Base-by-base conservation (phyloP, 805 yeast species). In the Sugiyamaella mastotermitis region DNA sequence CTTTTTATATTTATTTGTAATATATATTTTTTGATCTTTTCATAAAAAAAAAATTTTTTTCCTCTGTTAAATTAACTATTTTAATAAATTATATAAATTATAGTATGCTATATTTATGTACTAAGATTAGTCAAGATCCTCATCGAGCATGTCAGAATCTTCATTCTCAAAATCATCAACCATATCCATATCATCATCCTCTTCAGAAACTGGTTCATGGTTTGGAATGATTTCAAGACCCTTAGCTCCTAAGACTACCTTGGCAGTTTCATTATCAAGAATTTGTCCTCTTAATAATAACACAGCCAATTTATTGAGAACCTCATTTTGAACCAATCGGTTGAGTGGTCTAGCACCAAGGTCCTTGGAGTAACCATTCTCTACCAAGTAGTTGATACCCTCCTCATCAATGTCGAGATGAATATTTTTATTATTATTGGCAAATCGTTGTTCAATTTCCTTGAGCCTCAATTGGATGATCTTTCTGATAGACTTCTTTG, bases 341-440 rank as follows among this genome's bases (percentile, higher is more conserved):
- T 67, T 66, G 65, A 92, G 74, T 42, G 98, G 98, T 60, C 98
- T 76, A 5, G 98, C 98, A 65, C 98, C 98, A 61, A 92, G 69
- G 60, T 90, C 95, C 41, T 80, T 73, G 18, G 95, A 85, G 65
- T 88, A 92, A 35, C 98, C 98, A 52, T 85, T 66, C 53, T 72
- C 74, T 50, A 94, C 80, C 49, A 92, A 68, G 70, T 80, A 92
- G 37, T 83, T 87, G 52, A 83, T 65, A 3, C 96, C 95, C 7
- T 69, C 78, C 32, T 75, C 78, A 38, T 79, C 78, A n/a, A 90
- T 74, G 20, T 79, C 75, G 53, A 92, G 73, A 21, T 71, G 69
- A 53, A 90, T 71, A 36, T 75, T 68, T 68, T 84, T 87, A 55
- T 90, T 95, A 61, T 83, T 90, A 25, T 76, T 75, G 47, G 75